phyloP scores from a whole-genome alignment of 1,284 basidiomycete species.

The Papiliotrema flavescens region DNA sequence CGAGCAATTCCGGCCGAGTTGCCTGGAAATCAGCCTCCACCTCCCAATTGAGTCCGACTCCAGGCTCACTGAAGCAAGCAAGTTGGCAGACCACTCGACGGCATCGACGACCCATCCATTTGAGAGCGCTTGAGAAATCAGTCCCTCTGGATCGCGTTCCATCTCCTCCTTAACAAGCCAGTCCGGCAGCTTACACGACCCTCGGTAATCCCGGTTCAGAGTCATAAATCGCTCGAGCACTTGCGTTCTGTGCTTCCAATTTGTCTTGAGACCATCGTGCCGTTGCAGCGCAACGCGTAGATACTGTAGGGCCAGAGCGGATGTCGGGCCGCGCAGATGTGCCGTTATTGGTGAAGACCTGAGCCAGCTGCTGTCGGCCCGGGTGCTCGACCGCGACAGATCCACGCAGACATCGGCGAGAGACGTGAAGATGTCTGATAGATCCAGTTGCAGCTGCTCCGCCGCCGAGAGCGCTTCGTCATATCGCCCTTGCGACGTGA shows the following conservation, averaged over 20 bases:
- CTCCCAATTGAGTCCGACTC: background rate
- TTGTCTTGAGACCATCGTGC: slow-evolving; percentile 69
- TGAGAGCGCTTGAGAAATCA: slow-evolving; percentile 52
- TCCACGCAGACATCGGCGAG: slow-evolving; percentile 76
- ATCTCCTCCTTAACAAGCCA: slow-evolving; percentile 67
- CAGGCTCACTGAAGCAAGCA: slow-evolving; percentile 64
- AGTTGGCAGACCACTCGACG: slow-evolving; percentile 63
- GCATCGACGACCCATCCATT: slow-evolving; percentile 78
- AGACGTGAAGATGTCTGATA: slow-evolving; percentile 77
- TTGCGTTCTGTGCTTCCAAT: slow-evolving; percentile 69
- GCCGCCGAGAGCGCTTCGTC: slow-evolving; percentile 77
- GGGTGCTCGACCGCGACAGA: slow-evolving; percentile 52
- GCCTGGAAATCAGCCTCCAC: slow-evolving; percentile 49
- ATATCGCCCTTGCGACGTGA: slow-evolving; percentile 57
- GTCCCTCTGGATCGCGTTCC: slow-evolving; percentile 31
- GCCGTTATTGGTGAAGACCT: slow-evolving; percentile 68
- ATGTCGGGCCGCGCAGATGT: slow-evolving; percentile 75
- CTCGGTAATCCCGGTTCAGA: slow-evolving; percentile 54
- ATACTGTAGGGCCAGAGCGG: slow-evolving; percentile 83
- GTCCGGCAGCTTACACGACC: slow-evolving; percentile 57
- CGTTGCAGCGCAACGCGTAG: slow-evolving; percentile 73
- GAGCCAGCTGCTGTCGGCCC: slow-evolving; percentile 67
- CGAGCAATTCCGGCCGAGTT: slow-evolving; percentile 57
- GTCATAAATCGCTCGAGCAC: slow-evolving; percentile 72
- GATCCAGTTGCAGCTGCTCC: slow-evolving; percentile 72